These are phyloP conservation scores for thale cress (Arabidopsis thaliana) DNA, from an alignment of 345 rosid genomes.

Conservation along the genomic window DNA sequence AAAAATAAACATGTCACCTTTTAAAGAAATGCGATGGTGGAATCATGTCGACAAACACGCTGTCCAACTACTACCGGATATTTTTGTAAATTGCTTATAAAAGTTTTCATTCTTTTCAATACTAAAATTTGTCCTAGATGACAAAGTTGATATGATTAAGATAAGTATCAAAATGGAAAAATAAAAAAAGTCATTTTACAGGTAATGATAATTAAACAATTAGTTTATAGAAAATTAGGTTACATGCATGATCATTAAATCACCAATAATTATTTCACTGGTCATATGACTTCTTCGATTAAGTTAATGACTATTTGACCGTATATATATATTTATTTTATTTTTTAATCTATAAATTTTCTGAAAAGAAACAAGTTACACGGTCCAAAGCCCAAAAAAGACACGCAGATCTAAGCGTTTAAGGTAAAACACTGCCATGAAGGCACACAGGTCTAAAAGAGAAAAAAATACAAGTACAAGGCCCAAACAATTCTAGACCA, in stretches of 20 bases:
- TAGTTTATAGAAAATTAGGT: neutral
- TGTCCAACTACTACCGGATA: slow-evolving; percentile 39
- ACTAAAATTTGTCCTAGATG: slow-evolving; percentile 29
- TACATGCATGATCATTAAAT: neutral
- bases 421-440: no score
- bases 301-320: no score
- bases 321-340: no score
- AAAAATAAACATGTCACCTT: neutral
- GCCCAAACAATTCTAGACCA: no score
- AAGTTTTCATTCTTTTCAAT: slow-evolving; percentile 8
- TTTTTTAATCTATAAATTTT: no score
- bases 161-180: slow-evolving; percentile 25
- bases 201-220: slow-evolving; percentile 3
- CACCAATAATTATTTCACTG: neutral
- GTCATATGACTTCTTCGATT: no score
- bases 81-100: slow-evolving; percentile 13
- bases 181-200: slow-evolving; percentile 10
- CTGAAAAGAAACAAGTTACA: no score
- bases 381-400: no score
- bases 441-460: no score
- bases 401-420: no score
- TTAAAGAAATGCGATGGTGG: slow-evolving; percentile 36
- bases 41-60: slow-evolving; percentile 30
- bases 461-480: no score
- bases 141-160: slow-evolving; percentile 35